phyloP scores from a whole-genome alignment of 192 early-diverging fungal species.

The Backusella tarrabulga region DNA sequence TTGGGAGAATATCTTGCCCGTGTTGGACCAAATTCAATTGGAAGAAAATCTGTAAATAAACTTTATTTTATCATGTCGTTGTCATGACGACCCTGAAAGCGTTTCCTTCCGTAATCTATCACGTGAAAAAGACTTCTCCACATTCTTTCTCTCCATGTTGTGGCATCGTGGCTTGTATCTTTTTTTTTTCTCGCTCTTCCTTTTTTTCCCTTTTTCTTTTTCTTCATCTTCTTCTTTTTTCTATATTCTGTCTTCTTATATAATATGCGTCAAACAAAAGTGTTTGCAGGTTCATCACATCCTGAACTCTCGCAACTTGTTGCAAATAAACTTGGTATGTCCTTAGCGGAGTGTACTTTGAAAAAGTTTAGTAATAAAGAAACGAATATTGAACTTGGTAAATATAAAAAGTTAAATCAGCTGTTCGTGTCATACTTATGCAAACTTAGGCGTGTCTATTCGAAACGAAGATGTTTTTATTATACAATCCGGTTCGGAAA shows the following conservation, averaged over 20 bases:
- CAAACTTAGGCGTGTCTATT: slow-evolving; percentile 72
- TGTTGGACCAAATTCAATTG: slow-evolving; percentile 54
- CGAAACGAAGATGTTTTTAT: slow-evolving; percentile 98
- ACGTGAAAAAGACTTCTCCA: neutral
- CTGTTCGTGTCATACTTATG: neutral
- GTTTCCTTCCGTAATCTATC: neutral
- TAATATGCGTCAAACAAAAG: slow-evolving; percentile 81
- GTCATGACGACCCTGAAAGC: too few species aligned
- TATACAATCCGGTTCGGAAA: slow-evolving; percentile 92
- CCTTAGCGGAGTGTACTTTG: slow-evolving; percentile 67
- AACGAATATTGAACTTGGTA: slow-evolving; percentile 82
- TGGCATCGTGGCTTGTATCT: too few species aligned
- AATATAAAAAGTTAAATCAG: neutral
- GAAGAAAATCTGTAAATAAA: slow-evolving; percentile 3
- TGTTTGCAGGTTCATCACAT: slow-evolving; percentile 95
- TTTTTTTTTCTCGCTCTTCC: too few species aligned
- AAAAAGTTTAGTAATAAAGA: slow-evolving; percentile 94
- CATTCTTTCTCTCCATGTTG: too few species aligned
- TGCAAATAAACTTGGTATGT: slow-evolving; percentile 75
- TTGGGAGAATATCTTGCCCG: slow-evolving; percentile 86
- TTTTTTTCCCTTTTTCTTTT: neutral
- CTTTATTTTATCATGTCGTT: neutral
- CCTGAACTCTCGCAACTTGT: slow-evolving; percentile 82
- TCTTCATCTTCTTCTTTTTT: neutral
- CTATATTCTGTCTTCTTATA: neutral